Base-by-base conservation (phyloP, 192 early-diverging fungal genomes). In the Martensiomyces pterosporus region DNA sequence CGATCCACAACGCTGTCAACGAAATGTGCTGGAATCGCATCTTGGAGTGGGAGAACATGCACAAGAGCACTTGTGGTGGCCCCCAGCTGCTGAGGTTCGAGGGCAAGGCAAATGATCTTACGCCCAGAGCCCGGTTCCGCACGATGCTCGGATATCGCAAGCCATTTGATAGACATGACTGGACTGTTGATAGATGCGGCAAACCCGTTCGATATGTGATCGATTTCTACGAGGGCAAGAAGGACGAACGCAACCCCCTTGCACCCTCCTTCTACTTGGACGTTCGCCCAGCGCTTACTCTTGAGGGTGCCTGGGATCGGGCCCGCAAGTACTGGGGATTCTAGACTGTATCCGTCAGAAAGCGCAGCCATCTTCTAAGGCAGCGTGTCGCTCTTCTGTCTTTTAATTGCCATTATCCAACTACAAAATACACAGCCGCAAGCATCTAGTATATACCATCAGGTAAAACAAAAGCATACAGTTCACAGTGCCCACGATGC, bases 151-250 rank as follows among this genome's bases (percentile, higher is more conserved):
- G 76, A 17, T 92, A 91, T 54, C 83, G 75, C 21, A 56, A 82
- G 25, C 91, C 93, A 9, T 97, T 97, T 53, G 93, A 97, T 52
- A 79, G 91, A 15, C 93, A 97, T 58, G 91, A 97, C 63, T 97
- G 93, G 93, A 83, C 82, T 3, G 82, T 97, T 0, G 90, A 92
- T 57, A 66, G 93, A n/a, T 97, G 93, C 44, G 93, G 90, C 14
- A 82, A 86, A 55, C 67, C 77, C 4, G 87, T 93, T 7, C 79
- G 79, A 1, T 97, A 97, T 52, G 79, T 97, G 7, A 93, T 97
- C 50, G 93, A 96, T 43, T 96, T 89, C 59, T 96, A 96, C 55
- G 75, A 82, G 9, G 93, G 91, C 32, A 78, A 61, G 19, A 13
- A 32, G 55, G 80, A 50, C 61, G 74, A 24, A 48, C 65, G 6